Evolutionary conservation across 2,329 filamentous ascomycete genomes (phyloP), one percentile per base, ranked within the genome.

Genomic region (Didymella arachidicola): DNA sequence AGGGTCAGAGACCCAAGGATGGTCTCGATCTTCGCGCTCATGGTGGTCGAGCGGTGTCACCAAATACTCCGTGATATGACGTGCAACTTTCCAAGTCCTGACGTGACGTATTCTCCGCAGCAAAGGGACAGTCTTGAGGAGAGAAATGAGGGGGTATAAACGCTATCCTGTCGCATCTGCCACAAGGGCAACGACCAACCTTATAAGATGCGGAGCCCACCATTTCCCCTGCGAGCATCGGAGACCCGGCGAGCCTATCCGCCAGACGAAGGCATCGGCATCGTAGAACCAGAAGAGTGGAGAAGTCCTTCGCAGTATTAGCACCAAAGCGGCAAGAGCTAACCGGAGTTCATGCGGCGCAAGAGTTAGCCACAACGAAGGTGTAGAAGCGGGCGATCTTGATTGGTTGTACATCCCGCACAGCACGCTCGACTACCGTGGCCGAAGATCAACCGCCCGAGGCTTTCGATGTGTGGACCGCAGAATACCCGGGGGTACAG

Each of bases 1-100:
- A 77, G 45, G 10, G 71, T 73, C 44, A 77, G 53, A 41, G 72
- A 71, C 59, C 67, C 64, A 11, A 77, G 62, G 30, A 73, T 62
- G n/a, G 44, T 60, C 39, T 76, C 70, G 22, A 74, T 58, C 26
- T 70, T 67, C 7, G 65, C 53, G 54, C 64, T 65, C 66, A 74
- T 70, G 10, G 26, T 61, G 42, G 10, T 11, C 4, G 22, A 43
- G 16, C 14, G 25, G 3, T 26, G 41, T n/a, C 27, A 27, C 18
- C 19, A 18, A 22, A 14, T 4, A 41, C 38, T 41, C 19, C 11
- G 38, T 16, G 19, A 22, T 41, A 19, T 41, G 18, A 14, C 11
- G 14, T 4, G 14, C 39, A n/a, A 16, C 25, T 25, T 14, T n/a
- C 3, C 4, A 27, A 19, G 19, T 43, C 41, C 27, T 3, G 6